Evolutionary conservation across 2,329 filamentous ascomycete genomes (phyloP).

Genomic region (Dendryphion nanum): DNA sequence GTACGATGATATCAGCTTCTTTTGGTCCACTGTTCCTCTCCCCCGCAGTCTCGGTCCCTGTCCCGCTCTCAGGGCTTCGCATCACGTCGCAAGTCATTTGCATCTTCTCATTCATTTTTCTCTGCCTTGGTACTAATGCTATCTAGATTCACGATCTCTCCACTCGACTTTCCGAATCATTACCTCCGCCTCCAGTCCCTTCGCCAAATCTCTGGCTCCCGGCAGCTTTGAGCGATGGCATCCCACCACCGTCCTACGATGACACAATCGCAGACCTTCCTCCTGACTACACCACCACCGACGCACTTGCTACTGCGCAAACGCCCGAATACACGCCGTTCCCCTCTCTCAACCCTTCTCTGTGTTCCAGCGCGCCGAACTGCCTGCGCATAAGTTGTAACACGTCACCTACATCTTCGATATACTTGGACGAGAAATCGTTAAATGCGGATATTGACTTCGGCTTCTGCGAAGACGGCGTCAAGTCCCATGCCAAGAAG

Average conservation of each 20-base stretch:
- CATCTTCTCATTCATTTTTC: neutral
- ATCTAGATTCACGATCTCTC: conserved; percentile 23
- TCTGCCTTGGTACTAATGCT: neutral
- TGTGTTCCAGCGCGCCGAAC: conserved; percentile 27
- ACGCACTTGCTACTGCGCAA: conserved; percentile 41
- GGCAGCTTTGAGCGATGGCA: conserved; percentile 14
- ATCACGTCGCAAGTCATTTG: neutral
- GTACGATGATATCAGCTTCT: conserved; percentile 30
- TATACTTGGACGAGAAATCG: conserved; percentile 32
- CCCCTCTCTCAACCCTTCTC: conserved; percentile 31
- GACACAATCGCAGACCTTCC: conserved; percentile 44
- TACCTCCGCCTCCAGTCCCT: conserved; percentile 14
- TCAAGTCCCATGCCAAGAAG: conserved; percentile 55
- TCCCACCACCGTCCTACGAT: conserved; percentile 44
- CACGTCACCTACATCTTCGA: conserved; percentile 26
- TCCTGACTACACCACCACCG: conserved; percentile 46
- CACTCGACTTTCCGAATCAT: conserved; percentile 15
- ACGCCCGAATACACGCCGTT: conserved; percentile 28
- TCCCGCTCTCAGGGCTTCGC: neutral
- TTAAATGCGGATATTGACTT: conserved; percentile 55
- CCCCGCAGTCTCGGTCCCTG: neutral
- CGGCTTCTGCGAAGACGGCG: conserved; percentile 51
- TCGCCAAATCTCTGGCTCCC: conserved; percentile 27
- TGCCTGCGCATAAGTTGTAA: conserved; percentile 28
- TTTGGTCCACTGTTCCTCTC: conserved; percentile 5